Evolutionary conservation across 768 basidiomycete genomes (phyloP).

Genomic region (Fomitopsis pulvina): DNA sequence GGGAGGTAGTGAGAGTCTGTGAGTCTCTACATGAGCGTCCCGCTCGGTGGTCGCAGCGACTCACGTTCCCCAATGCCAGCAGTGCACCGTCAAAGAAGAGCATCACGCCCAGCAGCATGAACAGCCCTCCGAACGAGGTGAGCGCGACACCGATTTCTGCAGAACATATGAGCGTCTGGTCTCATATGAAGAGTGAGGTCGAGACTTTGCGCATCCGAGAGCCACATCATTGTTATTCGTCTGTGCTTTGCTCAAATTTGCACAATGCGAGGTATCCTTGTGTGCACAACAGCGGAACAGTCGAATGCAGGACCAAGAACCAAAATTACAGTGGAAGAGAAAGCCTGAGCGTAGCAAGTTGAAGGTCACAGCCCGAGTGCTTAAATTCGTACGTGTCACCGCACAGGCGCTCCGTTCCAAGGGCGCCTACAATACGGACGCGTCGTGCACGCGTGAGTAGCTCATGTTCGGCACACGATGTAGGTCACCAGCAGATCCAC

Average conservation of each 20-base stretch:
- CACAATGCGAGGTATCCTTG: not conserved
- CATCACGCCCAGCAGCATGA: slow-evolving; percentile 95
- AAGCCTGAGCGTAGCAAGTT: not conserved
- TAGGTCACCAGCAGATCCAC: too few species aligned
- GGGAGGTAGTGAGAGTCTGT: not conserved
- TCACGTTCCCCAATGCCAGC: slow-evolving; percentile 93
- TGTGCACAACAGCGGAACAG: not conserved
- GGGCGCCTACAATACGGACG: not conserved
- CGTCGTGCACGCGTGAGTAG: too few species aligned
- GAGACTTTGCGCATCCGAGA: slow-evolving; percentile 56
- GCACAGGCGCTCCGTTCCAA: slow-evolving; percentile 1
- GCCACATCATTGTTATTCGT: slow-evolving; percentile 41
- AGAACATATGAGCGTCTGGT: not conserved
- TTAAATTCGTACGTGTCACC: slow-evolving; percentile 1
- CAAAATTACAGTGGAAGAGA: not conserved
- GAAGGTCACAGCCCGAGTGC: not conserved
- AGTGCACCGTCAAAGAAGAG: slow-evolving; percentile 95
- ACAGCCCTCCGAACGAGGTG: slow-evolving; percentile 90
- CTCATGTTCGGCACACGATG: not conserved
- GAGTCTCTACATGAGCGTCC: not conserved
- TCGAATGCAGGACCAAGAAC: not conserved
- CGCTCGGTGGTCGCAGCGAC: slow-evolving; percentile 16
- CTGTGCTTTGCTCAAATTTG: slow-evolving; percentile 1
- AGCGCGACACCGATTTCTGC: slow-evolving; percentile 95
- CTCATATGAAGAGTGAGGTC: not conserved